Conservation (phyloP, 495 filamentous ascomycete genomes). For the Trichocladium uniseriatum region DNA sequence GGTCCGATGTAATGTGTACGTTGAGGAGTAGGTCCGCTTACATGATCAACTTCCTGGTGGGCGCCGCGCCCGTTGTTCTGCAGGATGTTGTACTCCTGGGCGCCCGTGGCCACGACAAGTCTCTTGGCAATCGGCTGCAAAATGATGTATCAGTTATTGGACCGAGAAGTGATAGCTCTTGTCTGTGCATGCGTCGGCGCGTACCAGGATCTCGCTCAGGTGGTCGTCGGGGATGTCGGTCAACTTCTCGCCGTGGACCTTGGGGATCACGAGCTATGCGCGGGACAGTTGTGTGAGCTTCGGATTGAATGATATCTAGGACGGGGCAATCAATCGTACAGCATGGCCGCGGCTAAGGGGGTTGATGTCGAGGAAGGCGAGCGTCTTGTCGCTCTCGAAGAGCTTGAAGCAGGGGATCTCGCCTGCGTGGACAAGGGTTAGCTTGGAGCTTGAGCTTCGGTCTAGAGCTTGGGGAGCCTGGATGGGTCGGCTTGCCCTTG, state of each 20-base stretch:
- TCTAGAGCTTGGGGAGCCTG: not conserved
- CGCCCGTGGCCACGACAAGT: conserved; percentile 66
- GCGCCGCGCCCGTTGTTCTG: conserved; percentile 93
- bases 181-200: conserved; percentile 4
- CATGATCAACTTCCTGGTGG: conserved; percentile 93
- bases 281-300: not conserved
- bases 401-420: conserved; percentile 95
- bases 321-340: conserved; percentile 31
- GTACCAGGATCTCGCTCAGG: conserved; percentile 71
- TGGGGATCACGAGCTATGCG: conserved; percentile 84
- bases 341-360: conserved; percentile 79
- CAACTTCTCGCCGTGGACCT: conserved; percentile 87
- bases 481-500: conserved; percentile 53
- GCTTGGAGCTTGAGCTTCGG: not conserved
- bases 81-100: conserved; percentile 79
- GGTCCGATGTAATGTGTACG: too few species aligned
- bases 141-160: not conserved
- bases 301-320: not conserved
- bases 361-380: conserved; percentile 94
- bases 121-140: conserved; percentile 75
- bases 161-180: not conserved
- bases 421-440: conserved; percentile 40
- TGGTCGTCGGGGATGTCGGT: conserved; percentile 89
- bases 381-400: conserved; percentile 82
- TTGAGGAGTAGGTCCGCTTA: too few species aligned